A percentile compares a stretch with the other conserved stretches of the same genome.
phyloP scores from a whole-genome alignment of 495 filamentous ascomycete genomes.

The Acidiella bohemica region DNA sequence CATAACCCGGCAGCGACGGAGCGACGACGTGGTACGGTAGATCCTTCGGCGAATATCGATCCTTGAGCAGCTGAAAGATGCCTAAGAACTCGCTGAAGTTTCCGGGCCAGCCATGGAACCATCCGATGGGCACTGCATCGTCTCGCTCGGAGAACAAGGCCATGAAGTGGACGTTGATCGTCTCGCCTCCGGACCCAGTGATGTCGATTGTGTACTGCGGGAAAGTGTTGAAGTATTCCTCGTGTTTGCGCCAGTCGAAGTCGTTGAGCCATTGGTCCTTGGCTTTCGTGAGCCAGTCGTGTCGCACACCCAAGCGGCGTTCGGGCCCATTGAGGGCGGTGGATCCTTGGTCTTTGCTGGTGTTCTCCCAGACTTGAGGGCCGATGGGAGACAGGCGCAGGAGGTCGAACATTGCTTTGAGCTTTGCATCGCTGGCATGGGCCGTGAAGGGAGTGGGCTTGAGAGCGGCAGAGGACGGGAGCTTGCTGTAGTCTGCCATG shows the following conservation, averaged over 20 bases:
- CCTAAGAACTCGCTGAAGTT: slow-evolving; percentile 45
- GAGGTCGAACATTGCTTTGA: slow-evolving; percentile 11
- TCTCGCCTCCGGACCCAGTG: slow-evolving; percentile 24
- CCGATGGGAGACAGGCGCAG: slow-evolving; percentile 16
- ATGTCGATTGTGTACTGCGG: slow-evolving; percentile 47
- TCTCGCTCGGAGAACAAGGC: slow-evolving; percentile 47
- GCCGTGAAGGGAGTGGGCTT: slow-evolving; percentile 14
- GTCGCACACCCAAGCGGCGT: slow-evolving; percentile 40
- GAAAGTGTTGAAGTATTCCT: slow-evolving; percentile 43
- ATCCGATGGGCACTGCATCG: slow-evolving; percentile 47
- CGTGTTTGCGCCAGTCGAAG: slow-evolving; percentile 32
- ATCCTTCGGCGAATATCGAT: slow-evolving; percentile 40
- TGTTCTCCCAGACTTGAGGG: slow-evolving; percentile 13
- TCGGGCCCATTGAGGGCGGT: slow-evolving; percentile 16
- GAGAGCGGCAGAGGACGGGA: slow-evolving; percentile 11
- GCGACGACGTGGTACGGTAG: slow-evolving; percentile 56
- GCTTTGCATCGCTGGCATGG: slow-evolving; percentile 14
- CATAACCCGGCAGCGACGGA: slow-evolving; percentile 50
- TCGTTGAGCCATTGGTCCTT: slow-evolving; percentile 37
- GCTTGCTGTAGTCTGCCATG: slow-evolving; percentile 16
- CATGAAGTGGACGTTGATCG: slow-evolving; percentile 46
- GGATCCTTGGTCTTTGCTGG: slow-evolving; percentile 3
- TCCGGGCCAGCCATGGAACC: slow-evolving; percentile 53
- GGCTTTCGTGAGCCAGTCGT: slow-evolving; percentile 42
- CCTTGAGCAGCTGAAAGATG: slow-evolving; percentile 33